These are phyloP conservation scores for Ustilago shanxiensis DNA, from an alignment of 1,284 basidiomycete genomes.

Conservation along the genomic window DNA sequence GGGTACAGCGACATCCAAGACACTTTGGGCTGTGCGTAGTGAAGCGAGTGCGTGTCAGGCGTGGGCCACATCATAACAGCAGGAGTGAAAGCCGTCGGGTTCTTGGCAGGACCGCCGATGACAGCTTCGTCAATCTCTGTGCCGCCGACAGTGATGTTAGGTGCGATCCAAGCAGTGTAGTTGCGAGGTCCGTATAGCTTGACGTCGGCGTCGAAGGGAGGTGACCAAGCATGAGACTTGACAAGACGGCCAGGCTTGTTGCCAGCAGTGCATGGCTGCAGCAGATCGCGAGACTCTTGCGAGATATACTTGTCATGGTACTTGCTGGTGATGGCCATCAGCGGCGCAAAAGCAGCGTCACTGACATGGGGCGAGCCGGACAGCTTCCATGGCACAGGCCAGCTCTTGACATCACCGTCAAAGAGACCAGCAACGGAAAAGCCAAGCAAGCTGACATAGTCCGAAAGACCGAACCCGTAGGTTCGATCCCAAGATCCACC, in stretches of 20 bases:
- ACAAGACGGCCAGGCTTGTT: slow-evolving; percentile 27
- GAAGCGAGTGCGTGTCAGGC: slow-evolving; percentile 23
- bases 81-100: slow-evolving; percentile 30
- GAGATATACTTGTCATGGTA: slow-evolving; percentile 39
- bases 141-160: slow-evolving; percentile 35
- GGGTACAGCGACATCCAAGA: slow-evolving; percentile 43
- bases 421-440: slow-evolving; percentile 30
- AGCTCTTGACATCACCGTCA: slow-evolving; percentile 22
- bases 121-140: slow-evolving; percentile 38
- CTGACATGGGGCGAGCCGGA: slow-evolving; percentile 28
- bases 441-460: slow-evolving; percentile 39
- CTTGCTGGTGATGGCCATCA: slow-evolving; percentile 41
- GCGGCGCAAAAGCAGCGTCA: slow-evolving; percentile 31
- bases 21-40: slow-evolving; percentile 24
- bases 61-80: slow-evolving; percentile 35
- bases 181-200: slow-evolving; percentile 40
- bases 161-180: slow-evolving; percentile 40
- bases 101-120: slow-evolving; percentile 41
- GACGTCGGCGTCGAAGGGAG: slow-evolving; percentile 36
- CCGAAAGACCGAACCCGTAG: slow-evolving; percentile 33
- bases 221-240: slow-evolving; percentile 30
- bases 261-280: slow-evolving; percentile 13
- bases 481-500: slow-evolving; percentile 42
- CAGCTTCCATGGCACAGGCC: slow-evolving; percentile 38
- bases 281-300: slow-evolving; percentile 20